Conservation (phyloP, 441 rosid species). For the Euphorbia schlechtendalii region DNA sequence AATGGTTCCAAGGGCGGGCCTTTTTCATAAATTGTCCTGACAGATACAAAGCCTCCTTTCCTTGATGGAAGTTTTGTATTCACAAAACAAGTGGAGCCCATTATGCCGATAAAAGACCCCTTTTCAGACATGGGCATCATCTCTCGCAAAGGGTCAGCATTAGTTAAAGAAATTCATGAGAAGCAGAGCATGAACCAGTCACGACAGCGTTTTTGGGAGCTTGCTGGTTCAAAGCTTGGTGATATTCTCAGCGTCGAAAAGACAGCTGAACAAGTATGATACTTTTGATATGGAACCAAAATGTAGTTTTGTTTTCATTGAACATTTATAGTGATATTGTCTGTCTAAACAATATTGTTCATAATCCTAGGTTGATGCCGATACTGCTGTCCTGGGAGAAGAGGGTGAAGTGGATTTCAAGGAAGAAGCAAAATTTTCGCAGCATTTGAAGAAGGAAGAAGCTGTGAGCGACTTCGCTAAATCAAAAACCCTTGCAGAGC, state of each 20-base stretch:
- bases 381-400: constrained; percentile 87
- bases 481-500: constrained; percentile 72
- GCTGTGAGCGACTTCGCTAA: constrained; percentile 94
- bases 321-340: not conserved
- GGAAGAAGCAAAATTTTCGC: constrained; percentile 84
- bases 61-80: constrained; percentile 92
- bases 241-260: constrained; percentile 90
- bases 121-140: constrained; percentile 98
- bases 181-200: constrained; percentile 88
- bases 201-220: constrained; percentile 97
- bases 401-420: constrained; percentile 88
- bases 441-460: constrained; percentile 83
- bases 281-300: not conserved
- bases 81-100: constrained; percentile 95
- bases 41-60: constrained; percentile 98
- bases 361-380: constrained; percentile 76
- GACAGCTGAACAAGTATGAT: constrained; percentile 70
- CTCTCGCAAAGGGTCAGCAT: constrained; percentile 83
- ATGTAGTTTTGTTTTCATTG: not conserved
- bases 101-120: constrained; percentile 98
- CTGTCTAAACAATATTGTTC: not conserved
- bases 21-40: too few species aligned
- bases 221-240: constrained; percentile 95
- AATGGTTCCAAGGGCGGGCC: too few species aligned
- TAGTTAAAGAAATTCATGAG: constrained; percentile 87